A percentile compares a stretch with the other conserved stretches of the same genome.
phyloP scores from a whole-genome alignment of 2,329 filamentous ascomycete genomes.

The Ascochyta viciae-villosae region DNA sequence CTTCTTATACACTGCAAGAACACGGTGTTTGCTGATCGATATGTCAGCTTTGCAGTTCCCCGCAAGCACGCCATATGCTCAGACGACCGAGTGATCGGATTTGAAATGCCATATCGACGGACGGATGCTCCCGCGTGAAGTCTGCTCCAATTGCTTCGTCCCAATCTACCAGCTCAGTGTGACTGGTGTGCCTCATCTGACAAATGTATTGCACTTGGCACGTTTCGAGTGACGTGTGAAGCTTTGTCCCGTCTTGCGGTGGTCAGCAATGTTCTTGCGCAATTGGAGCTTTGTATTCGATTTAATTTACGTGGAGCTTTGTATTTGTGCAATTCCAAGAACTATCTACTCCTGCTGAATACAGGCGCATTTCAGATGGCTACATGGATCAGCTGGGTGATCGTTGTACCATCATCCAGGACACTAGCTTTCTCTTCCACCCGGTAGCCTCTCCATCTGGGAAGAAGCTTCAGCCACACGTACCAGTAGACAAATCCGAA shows the following conservation, averaged over 20 bases:
- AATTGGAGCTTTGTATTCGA: background rate
- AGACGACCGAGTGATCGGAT: conserved; percentile 23
- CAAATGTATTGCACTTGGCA: background rate
- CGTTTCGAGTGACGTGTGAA: background rate
- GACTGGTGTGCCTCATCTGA: background rate
- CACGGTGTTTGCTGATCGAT: conserved; percentile 11
- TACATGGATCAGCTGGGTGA: conserved; percentile 63
- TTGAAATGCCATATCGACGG: conserved; percentile 23
- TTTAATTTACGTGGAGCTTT: background rate
- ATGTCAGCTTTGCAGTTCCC: conserved; percentile 39
- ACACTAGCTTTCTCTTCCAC: conserved; percentile 68
- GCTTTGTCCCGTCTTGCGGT: background rate
- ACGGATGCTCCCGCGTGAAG: background rate
- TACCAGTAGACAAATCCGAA: conserved; percentile 73
- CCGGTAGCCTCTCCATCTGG: conserved; percentile 64
- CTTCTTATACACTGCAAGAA: conserved; percentile 10
- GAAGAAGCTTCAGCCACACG: conserved; percentile 68
- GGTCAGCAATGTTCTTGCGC: background rate
- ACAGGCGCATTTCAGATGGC: background rate
- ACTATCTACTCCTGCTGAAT: background rate
- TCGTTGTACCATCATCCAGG: conserved; percentile 70
- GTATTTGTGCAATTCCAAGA: conserved; percentile 3
- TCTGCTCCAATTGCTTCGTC: background rate
- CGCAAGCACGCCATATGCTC: conserved; percentile 43
- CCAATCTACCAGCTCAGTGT: background rate